Base-by-base conservation (phyloP, 257 asterid genomes). In the Fraxinus americana region DNA sequence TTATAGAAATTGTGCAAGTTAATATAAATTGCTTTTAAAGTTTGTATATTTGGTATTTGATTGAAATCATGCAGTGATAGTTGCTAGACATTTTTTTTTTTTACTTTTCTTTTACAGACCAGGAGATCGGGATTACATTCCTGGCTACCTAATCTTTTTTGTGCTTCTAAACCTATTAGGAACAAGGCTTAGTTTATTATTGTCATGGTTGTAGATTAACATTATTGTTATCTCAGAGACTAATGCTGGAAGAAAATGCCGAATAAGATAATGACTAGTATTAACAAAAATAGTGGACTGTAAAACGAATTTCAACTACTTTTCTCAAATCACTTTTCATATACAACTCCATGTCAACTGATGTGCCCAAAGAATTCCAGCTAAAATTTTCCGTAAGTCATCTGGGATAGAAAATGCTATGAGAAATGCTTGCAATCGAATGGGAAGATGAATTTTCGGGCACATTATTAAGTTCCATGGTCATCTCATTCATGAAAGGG, bases 321-420 rank as follows among this genome's bases (percentile, higher is more conserved):
- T 59, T 59, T 59, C 67, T 63, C 11, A 61, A 1, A 25, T 11
- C 19, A 61, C 35, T 19, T 63, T 63, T 27, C 36, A 17, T 8
- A 7, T 7, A 25, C 69, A 63, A 54, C 10, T 54, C 9, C 21
- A 61, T 61, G 21, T 23, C 32, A 2, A 63, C 35, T 23, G 32
- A 10, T 9, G n/a, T 25, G 17, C 69, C 14, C 69, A 9, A 57
- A 57, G 65, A 48, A 14, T 57, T n/a, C 27, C 66, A 5, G 66
- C 25, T 57, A 57, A 63, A 63, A 10, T 63, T 63, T 61, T 27
- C 19, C 12, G 43, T 32, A 76, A 35, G 16, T 87, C 85, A 92
- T 65, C 97, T 88, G 54, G 97, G 97, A 71, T 84, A 82, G 87
- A 90, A 88, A 41, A 87, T 78, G 61, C 94, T 89, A 12, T 89